Conservation (phyloP, 192 early-diverging fungal genomes). For the Martensiomyces pterosporus region DNA sequence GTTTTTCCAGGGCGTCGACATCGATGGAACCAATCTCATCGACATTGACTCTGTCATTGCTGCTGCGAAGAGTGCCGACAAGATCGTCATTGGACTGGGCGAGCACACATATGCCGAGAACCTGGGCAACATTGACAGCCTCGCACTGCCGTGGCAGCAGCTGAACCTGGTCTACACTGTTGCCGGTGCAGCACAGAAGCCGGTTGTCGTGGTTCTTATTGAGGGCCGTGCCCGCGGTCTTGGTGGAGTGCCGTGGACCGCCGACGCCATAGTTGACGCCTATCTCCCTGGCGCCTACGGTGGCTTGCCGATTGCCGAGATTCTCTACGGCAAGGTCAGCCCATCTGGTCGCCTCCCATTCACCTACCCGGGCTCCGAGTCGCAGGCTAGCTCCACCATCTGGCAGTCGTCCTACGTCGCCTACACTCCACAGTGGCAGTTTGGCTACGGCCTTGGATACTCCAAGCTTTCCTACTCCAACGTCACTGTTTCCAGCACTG, state of each 20-base stretch:
- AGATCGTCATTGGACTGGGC: constrained; percentile 53
- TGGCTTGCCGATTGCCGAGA: constrained; percentile 56
- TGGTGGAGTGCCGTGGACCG: constrained; percentile 31
- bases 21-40: constrained; percentile 39
- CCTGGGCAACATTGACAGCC: constrained; percentile 52
- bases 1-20: constrained; percentile 44
- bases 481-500: constrained; percentile 20
- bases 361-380: constrained; percentile 54
- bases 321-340: constrained; percentile 55
- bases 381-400: constrained; percentile 33
- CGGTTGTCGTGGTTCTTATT: constrained; percentile 52
- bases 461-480: constrained; percentile 50
- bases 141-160: constrained; percentile 48
- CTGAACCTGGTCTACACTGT: constrained; percentile 36
- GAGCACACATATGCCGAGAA: constrained; percentile 60
- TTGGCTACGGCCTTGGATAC: constrained; percentile 59
- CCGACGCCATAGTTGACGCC: constrained; percentile 53
- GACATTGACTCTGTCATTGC: constrained; percentile 8
- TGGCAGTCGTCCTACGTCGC: constrained; percentile 46
- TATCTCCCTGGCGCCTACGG: constrained; percentile 64
- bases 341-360: constrained; percentile 58
- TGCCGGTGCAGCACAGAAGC: constrained; percentile 24
- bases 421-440: constrained; percentile 52
- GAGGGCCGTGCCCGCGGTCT: constrained; percentile 57
- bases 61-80: constrained; percentile 46